A percentile compares a stretch with the other conserved stretches of the same genome.
These are phyloP conservation scores for Debaryomyces prosopidis DNA, from an alignment of 805 yeast species.

Conservation along the genomic window DNA sequence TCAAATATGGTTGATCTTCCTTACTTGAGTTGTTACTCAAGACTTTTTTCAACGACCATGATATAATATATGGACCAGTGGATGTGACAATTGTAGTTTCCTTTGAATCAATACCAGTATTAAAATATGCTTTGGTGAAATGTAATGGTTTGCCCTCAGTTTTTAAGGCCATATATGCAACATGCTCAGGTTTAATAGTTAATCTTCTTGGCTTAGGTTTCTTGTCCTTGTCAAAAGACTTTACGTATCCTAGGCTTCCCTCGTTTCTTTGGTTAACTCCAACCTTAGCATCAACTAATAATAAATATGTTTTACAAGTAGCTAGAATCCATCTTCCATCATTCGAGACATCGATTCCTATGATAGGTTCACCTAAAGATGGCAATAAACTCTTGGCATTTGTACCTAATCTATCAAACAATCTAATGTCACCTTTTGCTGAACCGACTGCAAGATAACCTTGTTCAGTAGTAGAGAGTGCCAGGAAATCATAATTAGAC, in stretches of 20 bases:
- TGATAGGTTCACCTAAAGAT: slow-evolving; percentile 74
- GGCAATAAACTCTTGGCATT: slow-evolving; percentile 80
- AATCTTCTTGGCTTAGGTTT: slow-evolving; percentile 72
- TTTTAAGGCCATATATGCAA: slow-evolving; percentile 56
- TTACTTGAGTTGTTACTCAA: slow-evolving; percentile 35
- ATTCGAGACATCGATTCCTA: slow-evolving; percentile 68
- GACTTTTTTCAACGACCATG: slow-evolving; percentile 72
- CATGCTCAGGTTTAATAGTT: slow-evolving; percentile 70
- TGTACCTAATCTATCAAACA: slow-evolving; percentile 71
- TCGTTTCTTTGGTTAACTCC: slow-evolving; percentile 57
- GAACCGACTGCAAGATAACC: slow-evolving; percentile 82
- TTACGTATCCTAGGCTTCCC: slow-evolving; percentile 63
- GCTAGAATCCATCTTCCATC: slow-evolving; percentile 84
- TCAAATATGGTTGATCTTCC: slow-evolving; percentile 49
- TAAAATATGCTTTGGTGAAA: slow-evolving; percentile 77
- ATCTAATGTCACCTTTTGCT: slow-evolving; percentile 69
- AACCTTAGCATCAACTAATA: slow-evolving; percentile 67
- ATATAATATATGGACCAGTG: slow-evolving; percentile 77
- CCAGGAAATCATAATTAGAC: slow-evolving; percentile 50
- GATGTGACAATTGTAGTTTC: slow-evolving; percentile 77
- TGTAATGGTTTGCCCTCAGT: slow-evolving; percentile 48
- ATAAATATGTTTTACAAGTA: slow-evolving; percentile 70
- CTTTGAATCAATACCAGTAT: slow-evolving; percentile 61
- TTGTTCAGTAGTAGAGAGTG: slow-evolving; percentile 67
- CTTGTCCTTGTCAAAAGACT: slow-evolving; percentile 60